phyloP scores from a whole-genome alignment of 495 filamentous ascomycete species.

The Lasiosphaeria hispida region DNA sequence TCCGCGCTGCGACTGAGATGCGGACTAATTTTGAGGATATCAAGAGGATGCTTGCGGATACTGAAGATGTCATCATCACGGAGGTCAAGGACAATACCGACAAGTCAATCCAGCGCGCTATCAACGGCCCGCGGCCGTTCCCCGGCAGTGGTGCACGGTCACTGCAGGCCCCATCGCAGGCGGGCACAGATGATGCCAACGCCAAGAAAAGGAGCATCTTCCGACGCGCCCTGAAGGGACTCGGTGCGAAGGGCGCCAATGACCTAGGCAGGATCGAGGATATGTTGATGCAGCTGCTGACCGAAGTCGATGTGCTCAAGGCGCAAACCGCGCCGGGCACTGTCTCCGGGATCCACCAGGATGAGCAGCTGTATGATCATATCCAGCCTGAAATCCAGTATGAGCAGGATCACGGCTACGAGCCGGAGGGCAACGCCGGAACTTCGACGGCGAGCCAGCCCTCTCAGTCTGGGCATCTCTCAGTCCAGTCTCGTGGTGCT shows the following conservation, averaged over 20 bases:
- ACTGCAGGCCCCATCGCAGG: conserved; percentile 53
- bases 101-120: conserved; percentile 71
- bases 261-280: conserved; percentile 91
- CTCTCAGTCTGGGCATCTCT: conserved; percentile 75
- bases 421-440: conserved; percentile 78
- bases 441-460: conserved; percentile 66
- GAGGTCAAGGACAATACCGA: conserved; percentile 84
- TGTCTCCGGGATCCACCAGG: conserved; percentile 34
- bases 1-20: conserved; percentile 94
- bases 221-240: conserved; percentile 82
- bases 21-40: conserved; percentile 95
- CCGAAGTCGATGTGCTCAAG: conserved; percentile 87
- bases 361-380: conserved; percentile 52
- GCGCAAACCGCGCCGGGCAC: conserved; percentile 48
- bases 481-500: conserved; percentile 61
- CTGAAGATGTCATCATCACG: conserved; percentile 79
- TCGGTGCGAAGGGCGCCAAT: conserved; percentile 80
- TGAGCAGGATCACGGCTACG: conserved; percentile 66
- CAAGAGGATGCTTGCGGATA: conserved; percentile 85
- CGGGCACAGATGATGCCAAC: conserved; percentile 71
- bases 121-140: conserved; percentile 84
- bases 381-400: conserved; percentile 55
- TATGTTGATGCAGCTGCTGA: conserved; percentile 89
- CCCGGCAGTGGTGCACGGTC: conserved; percentile 61
- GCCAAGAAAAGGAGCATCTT: conserved; percentile 87